phyloP scores from a whole-genome alignment of 2,329 filamentous ascomycete species.

The Dryadomyces quercus-mongolicae region DNA sequence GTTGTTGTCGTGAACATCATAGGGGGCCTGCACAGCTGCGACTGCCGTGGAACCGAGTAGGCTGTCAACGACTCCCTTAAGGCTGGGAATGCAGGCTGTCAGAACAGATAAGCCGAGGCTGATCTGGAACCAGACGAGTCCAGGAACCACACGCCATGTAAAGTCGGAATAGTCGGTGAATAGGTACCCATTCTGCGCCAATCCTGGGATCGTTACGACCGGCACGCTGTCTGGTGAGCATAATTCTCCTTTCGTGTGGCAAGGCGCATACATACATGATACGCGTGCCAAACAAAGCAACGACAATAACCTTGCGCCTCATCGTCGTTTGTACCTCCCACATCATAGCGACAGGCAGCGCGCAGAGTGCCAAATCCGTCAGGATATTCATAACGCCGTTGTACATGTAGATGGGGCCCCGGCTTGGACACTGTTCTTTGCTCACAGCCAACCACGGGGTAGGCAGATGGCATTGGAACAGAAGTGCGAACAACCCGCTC shows the following conservation, averaged over 20 bases:
- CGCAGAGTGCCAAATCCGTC: conserved; percentile 9
- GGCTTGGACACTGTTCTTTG: conserved; percentile 3
- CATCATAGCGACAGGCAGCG: conserved; percentile 10
- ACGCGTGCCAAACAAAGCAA: conserved; percentile 3
- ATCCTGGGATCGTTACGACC: conserved; percentile 4
- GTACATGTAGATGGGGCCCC: conserved; percentile 6
- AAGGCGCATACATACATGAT: neutral
- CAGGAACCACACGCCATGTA: conserved; percentile 7
- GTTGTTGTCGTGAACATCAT: neutral
- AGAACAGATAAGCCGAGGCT: conserved; percentile 9
- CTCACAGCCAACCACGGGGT: conserved; percentile 4
- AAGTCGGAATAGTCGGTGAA: conserved; percentile 5
- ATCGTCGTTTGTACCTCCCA: conserved; percentile 7
- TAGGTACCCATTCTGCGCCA: neutral
- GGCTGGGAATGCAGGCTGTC: conserved; percentile 12
- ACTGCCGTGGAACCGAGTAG: conserved; percentile 4
- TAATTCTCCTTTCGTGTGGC: neutral
- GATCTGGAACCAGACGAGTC: conserved; percentile 4
- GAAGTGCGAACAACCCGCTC: conserved; percentile 3
- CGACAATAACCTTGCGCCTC: conserved; percentile 1
- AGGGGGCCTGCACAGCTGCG: conserved; percentile 5
- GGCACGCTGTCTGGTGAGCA: conserved; percentile 2
- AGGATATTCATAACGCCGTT: conserved; percentile 7
- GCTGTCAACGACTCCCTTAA: conserved; percentile 11
- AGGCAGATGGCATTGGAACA: conserved; percentile 32